Percentiles rank a stretch among this genome's conserved stretches.
Evolutionary conservation across 2,329 filamentous ascomycete genomes (phyloP).

Genomic region (Beauveria sp.): DNA sequence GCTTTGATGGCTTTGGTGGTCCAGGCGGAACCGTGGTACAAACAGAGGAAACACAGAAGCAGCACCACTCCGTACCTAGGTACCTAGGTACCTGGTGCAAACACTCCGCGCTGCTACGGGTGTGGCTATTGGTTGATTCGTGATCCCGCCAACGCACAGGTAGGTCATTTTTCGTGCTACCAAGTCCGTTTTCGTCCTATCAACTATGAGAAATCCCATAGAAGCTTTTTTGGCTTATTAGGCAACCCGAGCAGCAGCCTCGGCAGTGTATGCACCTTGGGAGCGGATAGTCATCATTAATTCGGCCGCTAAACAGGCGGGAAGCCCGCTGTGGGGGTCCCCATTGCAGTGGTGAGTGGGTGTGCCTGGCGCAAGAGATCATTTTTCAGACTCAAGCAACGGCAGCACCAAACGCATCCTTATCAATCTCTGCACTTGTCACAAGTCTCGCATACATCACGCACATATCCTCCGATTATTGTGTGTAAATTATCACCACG

Average conservation of each 20-base stretch:
- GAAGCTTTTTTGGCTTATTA: background rate
- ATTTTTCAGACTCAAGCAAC: too few species aligned
- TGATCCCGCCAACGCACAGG: background rate
- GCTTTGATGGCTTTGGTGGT: background rate
- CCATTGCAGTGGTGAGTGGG: background rate
- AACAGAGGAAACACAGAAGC: too few species aligned
- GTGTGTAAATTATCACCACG: background rate
- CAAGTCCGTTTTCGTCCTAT: background rate
- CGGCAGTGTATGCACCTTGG: background rate
- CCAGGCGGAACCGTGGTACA: background rate
- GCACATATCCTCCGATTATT: too few species aligned
- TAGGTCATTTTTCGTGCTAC: background rate
- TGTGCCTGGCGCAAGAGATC: background rate
- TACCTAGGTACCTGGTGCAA: background rate
- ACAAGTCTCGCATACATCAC: too few species aligned
- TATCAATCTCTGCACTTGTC: too few species aligned
- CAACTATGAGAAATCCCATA: background rate
- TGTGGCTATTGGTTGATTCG: background rate
- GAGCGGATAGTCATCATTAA: background rate
- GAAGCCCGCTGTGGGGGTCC: slow-evolving; percentile 6
- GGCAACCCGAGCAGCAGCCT: too few species aligned
- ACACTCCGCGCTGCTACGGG: background rate
- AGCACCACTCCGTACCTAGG: too few species aligned
- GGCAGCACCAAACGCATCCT: too few species aligned
- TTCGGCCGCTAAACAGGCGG: background rate